Percentiles rank a stretch among this genome's conserved stretches.
phyloP scores from a whole-genome alignment of 2,329 filamentous ascomycete genomes.

The Zymoseptoria passerinii region DNA sequence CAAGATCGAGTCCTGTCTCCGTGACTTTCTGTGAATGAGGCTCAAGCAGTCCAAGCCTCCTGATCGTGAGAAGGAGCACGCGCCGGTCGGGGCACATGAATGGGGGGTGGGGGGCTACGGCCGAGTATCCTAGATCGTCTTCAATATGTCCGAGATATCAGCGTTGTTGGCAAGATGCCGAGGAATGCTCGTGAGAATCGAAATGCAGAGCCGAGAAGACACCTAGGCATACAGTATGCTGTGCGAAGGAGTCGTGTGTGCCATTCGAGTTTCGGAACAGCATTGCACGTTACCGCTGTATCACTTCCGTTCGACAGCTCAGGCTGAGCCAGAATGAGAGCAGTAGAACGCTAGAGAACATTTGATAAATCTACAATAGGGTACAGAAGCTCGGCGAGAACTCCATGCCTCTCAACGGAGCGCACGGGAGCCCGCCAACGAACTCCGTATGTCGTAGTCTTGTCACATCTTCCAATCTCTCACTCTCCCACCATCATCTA shows the following conservation, averaged over 20 bases:
- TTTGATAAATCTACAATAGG: slow-evolving; percentile 16
- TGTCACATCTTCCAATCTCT: slow-evolving; percentile 4
- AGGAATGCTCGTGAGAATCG: not conserved
- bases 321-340: not conserved
- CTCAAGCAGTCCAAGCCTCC: not conserved
- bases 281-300: too few relatives aligned
- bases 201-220: not conserved
- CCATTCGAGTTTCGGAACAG: too few relatives aligned
- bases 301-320: not conserved
- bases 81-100: not conserved
- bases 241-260: too few relatives aligned
- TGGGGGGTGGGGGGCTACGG: not conserved
- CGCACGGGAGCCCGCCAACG: not conserved
- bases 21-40: not conserved
- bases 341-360: not conserved
- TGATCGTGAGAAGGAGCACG: not conserved
- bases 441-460: not conserved
- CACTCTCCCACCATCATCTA: slow-evolving; percentile 17
- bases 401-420: slow-evolving; percentile 9
- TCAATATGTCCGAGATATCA: not conserved
- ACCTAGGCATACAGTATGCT: not conserved
- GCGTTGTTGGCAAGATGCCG: not conserved
- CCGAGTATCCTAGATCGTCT: not conserved
- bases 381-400: slow-evolving; percentile 14
- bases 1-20: not conserved